Conservation (phyloP, 2,329 filamentous ascomycete species). For the Verticillium klebahnii region DNA sequence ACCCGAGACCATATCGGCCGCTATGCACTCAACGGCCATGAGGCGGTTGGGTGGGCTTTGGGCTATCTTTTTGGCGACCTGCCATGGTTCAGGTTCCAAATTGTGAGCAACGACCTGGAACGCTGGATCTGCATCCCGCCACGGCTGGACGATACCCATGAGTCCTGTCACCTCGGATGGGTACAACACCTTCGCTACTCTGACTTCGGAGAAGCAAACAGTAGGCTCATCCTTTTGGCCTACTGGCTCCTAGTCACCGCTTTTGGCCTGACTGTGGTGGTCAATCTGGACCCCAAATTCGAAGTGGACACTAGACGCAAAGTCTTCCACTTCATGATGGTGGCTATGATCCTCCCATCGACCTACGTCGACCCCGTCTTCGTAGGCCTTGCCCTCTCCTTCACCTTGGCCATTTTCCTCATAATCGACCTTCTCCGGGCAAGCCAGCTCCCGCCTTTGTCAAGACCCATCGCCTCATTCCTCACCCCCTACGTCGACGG, state of each 20-base stretch:
- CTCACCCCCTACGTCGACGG: conserved; percentile 93
- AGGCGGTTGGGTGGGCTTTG: conserved; percentile 89
- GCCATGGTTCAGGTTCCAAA: conserved; percentile 64
- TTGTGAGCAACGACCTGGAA: conserved; percentile 64
- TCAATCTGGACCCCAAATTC: conserved; percentile 68
- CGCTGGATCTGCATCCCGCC: conserved; percentile 71
- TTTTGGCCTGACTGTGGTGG: conserved; percentile 68
- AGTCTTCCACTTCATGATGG: conserved; percentile 98
- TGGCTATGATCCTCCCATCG: conserved; percentile 86
- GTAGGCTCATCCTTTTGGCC: conserved; percentile 67
- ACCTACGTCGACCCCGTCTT: conserved; percentile 85
- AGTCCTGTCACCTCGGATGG: conserved; percentile 50
- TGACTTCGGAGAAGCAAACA: conserved; percentile 71
- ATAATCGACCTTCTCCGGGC: conserved; percentile 86
- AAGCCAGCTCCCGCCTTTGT: conserved; percentile 85
- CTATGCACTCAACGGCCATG: conserved; percentile 64
- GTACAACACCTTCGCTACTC: conserved; percentile 60
- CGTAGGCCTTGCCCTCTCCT: conserved; percentile 69
- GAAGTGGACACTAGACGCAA: conserved; percentile 96
- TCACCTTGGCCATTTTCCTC: conserved; percentile 80
- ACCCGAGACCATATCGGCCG: conserved; percentile 65
- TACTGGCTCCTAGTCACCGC: conserved; percentile 72
- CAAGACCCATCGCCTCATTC: conserved; percentile 79
- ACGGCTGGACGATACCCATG: conserved; percentile 21
- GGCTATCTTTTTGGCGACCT: conserved; percentile 84